Evolutionary conservation across 306 rosid genomes (phyloP).

Genomic region (Prunus mongolica): DNA sequence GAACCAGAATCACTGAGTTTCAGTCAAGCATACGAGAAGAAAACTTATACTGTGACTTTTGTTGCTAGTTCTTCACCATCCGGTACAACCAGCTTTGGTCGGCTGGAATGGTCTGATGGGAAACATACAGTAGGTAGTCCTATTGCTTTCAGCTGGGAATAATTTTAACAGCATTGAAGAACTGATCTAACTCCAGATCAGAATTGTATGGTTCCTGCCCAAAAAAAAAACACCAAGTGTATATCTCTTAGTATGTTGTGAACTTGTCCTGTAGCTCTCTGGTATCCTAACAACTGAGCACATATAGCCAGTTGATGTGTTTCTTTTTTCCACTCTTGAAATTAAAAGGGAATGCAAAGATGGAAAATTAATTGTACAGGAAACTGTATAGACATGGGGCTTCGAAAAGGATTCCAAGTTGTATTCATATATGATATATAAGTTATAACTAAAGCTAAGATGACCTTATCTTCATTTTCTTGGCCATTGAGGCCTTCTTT

Average conservation of each 20-base stretch:
- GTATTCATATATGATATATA: background rate
- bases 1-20: constrained; percentile 64
- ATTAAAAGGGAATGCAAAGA: background rate
- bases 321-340: background rate
- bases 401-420: background rate
- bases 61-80: constrained; percentile 47
- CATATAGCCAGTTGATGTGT: constrained; percentile 18
- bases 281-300: constrained; percentile 21
- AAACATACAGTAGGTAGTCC: constrained; percentile 71
- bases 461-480: background rate
- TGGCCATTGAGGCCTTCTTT: background rate
- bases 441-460: background rate
- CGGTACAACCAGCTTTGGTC: constrained; percentile 58
- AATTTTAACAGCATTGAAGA: constrained; percentile 19
- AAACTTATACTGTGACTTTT: constrained; percentile 69
- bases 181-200: constrained; percentile 9
- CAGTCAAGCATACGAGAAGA: constrained; percentile 41
- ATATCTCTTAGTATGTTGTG: background rate
- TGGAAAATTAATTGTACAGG: constrained; percentile 30
- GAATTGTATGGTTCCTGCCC: constrained; percentile 14
- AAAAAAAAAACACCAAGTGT: background rate
- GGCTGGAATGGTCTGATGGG: constrained; percentile 86
- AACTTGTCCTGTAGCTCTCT: background rate
- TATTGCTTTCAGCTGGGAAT: constrained; percentile 79
- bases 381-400: background rate